Percentiles rank a stretch among this genome's conserved stretches.
Conservation (phyloP, 805 yeast species). For the Hermanozyma aechmeae region DNA sequence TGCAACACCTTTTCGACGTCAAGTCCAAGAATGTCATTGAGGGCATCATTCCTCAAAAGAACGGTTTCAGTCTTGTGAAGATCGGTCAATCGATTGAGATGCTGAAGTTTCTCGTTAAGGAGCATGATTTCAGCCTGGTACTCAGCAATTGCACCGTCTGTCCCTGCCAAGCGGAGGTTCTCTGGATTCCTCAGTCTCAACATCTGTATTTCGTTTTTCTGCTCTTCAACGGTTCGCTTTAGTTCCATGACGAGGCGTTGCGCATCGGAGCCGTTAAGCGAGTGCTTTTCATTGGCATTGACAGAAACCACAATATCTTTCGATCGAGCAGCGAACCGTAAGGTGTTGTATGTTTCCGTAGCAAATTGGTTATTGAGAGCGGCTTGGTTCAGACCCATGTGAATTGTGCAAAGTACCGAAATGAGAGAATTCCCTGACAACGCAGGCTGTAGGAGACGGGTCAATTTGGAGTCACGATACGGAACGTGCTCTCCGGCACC, state of each 20-base stretch:
- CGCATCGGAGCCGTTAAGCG: slow-evolving; percentile 31
- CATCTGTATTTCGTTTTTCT: slow-evolving; percentile 41
- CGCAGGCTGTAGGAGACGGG: slow-evolving; percentile 86
- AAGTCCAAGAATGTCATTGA: slow-evolving; percentile 48
- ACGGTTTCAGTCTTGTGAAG: slow-evolving; percentile 48
- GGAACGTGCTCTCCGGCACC: slow-evolving; percentile 60
- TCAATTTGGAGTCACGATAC: slow-evolving; percentile 86
- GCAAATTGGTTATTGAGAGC: slow-evolving; percentile 31
- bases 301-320: slow-evolving; percentile 73
- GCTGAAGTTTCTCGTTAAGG: slow-evolving; percentile 59
- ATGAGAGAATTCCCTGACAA: slow-evolving; percentile 80
- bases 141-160: slow-evolving; percentile 2
- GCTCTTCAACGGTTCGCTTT: slow-evolving; percentile 50
- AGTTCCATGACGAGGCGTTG: slow-evolving; percentile 45
- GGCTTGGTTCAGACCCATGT: slow-evolving; percentile 35
- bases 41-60: slow-evolving; percentile 47
- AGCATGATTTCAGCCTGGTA: slow-evolving; percentile 57
- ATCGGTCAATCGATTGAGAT: slow-evolving; percentile 55
- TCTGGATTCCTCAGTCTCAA: slow-evolving; percentile 20
- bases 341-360: slow-evolving; percentile 79
- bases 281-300: slow-evolving; percentile 34
- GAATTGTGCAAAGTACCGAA: slow-evolving; percentile 80
- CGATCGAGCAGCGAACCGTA: slow-evolving; percentile 89
- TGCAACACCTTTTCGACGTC: slow-evolving; percentile 25
- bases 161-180: too few relatives aligned